Base-by-base conservation (phyloP, 202 grass and related monocot species). In the Bolboschoenoplectus hybrid region DNA sequence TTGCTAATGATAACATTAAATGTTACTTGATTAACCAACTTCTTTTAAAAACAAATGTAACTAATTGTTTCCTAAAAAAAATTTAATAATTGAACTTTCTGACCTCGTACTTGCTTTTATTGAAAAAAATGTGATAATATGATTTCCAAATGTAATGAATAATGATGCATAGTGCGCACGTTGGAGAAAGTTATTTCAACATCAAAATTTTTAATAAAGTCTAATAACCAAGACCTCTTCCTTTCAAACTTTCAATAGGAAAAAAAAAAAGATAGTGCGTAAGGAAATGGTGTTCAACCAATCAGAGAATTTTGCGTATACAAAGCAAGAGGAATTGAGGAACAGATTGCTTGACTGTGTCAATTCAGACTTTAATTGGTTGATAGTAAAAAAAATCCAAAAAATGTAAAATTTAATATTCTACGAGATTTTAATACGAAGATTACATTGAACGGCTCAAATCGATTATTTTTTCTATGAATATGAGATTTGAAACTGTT, bases 311-410 rank as follows among this genome's bases (percentile, higher is more conserved):
- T 1, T 63, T 61, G 53, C 5, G 38, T 81, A 80, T 60, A 62
- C 9, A 63, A 16, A 17, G 38, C 35, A 56, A 81, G 32, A 65
- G 38, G 9, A 62, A 32, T 10, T 57, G 6, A 66, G 26, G 43
- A 41, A 68, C 36, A 68, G 6, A 41, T 67, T 40, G 6, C 13
- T 43, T 72, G 66, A 84, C 82, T 58, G 34, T 72, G 63, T 84
- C 82, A 71, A 84, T 55, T 55, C 9, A 69, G 81, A 83, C 63
- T 55, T 84, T 26, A 26, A 26, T 26, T 71, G 12, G 49, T 82
- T 46, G 80, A 65, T 47, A 34, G 40, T 47, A 47, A 26, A 66
- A 12, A 38, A 9, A 36, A 35, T 3, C 12, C 10, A 56, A 56
- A 69, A 41, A 44, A 43, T 7, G 26, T 26, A 26, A 26, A 26